Percentiles rank a stretch among this genome's conserved stretches.
Conservation (phyloP, 2,329 filamentous ascomycete genomes). For the Aspergillus tamarii region DNA sequence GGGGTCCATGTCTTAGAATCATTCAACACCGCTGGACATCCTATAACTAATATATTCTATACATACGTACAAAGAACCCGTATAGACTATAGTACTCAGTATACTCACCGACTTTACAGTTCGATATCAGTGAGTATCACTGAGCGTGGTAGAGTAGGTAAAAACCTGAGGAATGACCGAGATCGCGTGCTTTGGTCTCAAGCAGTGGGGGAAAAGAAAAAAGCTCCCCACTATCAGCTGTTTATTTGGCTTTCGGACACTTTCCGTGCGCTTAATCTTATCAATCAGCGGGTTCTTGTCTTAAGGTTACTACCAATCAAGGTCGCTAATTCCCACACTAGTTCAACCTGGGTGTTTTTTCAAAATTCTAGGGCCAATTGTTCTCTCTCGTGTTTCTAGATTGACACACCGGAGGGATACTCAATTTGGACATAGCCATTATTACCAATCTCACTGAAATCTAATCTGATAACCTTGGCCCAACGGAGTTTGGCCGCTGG, state of each 20-base stretch:
- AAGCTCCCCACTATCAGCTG: background rate
- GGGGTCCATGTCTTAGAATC: background rate
- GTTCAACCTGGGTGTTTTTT: background rate
- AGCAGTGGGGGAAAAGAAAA: background rate
- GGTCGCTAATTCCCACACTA: background rate
- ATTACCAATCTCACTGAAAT: background rate
- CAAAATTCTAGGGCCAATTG: background rate
- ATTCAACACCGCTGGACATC: background rate
- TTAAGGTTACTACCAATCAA: background rate
- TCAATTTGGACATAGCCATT: background rate
- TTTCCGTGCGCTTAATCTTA: slow-evolving; percentile 7
- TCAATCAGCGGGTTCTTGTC: slow-evolving; percentile 4
- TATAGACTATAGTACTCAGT: background rate
- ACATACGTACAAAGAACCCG: background rate
- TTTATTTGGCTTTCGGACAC: slow-evolving; percentile 4
- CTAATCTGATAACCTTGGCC: slow-evolving; percentile 1
- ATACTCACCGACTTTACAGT: background rate
- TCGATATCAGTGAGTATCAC: background rate
- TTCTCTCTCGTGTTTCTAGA: background rate
- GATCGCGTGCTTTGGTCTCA: background rate
- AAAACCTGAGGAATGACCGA: background rate
- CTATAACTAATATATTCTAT: background rate
- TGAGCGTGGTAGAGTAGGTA: background rate
- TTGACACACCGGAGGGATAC: background rate
- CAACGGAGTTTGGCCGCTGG: background rate